Conservation (phyloP, 2,329 filamentous ascomycete genomes). For the Chrysoporthe deuterocubensis region DNA sequence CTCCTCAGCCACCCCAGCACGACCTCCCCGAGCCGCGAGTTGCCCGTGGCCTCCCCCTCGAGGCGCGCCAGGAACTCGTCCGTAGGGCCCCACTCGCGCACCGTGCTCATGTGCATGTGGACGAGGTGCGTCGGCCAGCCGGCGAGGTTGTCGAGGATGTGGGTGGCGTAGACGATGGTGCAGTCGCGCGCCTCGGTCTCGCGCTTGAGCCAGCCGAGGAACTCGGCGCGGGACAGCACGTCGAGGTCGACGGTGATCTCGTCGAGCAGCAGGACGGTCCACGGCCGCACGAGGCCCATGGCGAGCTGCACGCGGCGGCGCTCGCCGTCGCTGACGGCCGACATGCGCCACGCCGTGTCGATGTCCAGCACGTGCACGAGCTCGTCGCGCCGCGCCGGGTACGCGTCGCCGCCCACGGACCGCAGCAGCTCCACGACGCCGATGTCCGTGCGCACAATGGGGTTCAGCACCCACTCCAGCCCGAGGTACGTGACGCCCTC, state of each 20-base stretch:
- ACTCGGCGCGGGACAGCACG: slow-evolving; percentile 80
- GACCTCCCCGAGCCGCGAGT: slow-evolving; percentile 83
- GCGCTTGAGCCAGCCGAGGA: slow-evolving; percentile 80
- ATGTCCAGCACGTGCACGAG: slow-evolving; percentile 88
- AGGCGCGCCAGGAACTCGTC: slow-evolving; percentile 67
- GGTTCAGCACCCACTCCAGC: slow-evolving; percentile 97
- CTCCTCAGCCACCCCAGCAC: slow-evolving; percentile 86
- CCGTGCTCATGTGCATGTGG: slow-evolving; percentile 88
- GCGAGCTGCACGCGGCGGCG: slow-evolving; percentile 88
- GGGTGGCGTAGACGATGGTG: slow-evolving; percentile 96
- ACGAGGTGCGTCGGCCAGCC: slow-evolving; percentile 95
- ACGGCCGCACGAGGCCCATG: slow-evolving; percentile 92
- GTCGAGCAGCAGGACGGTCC: slow-evolving; percentile 88
- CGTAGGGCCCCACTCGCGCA: slow-evolving; percentile 84
- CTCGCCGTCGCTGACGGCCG: slow-evolving; percentile 93
- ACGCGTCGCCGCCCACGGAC: slow-evolving; percentile 85
- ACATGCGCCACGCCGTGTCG: slow-evolving; percentile 91
- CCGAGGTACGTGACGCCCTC: slow-evolving; percentile 97
- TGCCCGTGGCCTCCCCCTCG: slow-evolving; percentile 58
- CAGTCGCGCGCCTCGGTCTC: slow-evolving; percentile 84
- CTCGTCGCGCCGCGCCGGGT: slow-evolving; percentile 81
- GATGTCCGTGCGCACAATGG: slow-evolving; percentile 93
- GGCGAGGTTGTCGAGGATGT: slow-evolving; percentile 93
- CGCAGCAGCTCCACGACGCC: slow-evolving; percentile 83
- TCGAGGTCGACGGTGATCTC: slow-evolving; percentile 98